Conservation (phyloP, 176 grass and related monocot species). For the Thalia dealbata region DNA sequence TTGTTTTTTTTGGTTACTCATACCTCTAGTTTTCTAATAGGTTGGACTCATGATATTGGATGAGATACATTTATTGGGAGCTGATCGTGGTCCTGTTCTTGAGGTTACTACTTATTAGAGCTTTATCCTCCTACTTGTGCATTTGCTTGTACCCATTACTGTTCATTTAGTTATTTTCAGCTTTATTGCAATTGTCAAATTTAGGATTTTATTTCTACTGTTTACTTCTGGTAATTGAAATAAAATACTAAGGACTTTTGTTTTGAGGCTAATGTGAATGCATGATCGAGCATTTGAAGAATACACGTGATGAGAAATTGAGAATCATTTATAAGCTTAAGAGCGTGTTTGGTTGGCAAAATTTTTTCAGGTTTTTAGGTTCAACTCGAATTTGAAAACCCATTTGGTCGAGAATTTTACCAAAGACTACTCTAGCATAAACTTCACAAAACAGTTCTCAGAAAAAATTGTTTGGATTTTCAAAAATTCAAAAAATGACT, state of each 20-base stretch:
- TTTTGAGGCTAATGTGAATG: background rate
- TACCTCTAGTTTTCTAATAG: constrained; percentile 27
- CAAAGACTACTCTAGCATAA: no score
- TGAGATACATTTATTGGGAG: constrained; percentile 97
- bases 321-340: no score
- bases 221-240: background rate
- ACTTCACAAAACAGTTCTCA: no score
- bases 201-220: background rate
- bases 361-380: no score
- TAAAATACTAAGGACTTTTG: no score
- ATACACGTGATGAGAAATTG: background rate
- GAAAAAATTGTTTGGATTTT: no score
- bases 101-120: constrained; percentile 44
- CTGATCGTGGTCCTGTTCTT: constrained; percentile 92
- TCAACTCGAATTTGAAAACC: no score
- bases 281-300: background rate
- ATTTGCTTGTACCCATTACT: background rate
- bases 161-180: background rate
- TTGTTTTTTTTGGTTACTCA: background rate
- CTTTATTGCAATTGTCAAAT: background rate
- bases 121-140: background rate
- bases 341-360: no score
- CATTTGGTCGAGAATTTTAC: no score
- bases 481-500: no score
- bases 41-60: constrained; percentile 98